Evolutionary conservation across 1,284 basidiomycete genomes (phyloP).

Genomic region (Cutaneotrichosporon daszewskae): DNA sequence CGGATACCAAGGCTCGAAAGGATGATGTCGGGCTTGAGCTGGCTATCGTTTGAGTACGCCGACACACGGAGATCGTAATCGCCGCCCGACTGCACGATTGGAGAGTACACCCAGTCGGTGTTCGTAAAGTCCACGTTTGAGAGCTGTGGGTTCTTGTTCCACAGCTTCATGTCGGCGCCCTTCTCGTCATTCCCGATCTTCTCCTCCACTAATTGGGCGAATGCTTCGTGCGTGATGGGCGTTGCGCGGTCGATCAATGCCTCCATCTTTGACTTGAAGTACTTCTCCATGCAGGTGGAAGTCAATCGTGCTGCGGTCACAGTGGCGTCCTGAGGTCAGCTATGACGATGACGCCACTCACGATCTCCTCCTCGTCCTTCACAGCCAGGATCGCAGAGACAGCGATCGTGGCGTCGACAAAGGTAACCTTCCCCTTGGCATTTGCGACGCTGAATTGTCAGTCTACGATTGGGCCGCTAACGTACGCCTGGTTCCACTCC

Average conservation of each 20-base stretch:
- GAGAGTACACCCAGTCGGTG: constrained; percentile 89
- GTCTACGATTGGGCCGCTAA: background rate
- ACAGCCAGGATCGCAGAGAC: constrained; percentile 73
- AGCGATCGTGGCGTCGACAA: constrained; percentile 69
- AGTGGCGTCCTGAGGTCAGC: constrained; percentile 61
- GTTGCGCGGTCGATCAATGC: constrained; percentile 85
- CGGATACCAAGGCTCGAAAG: constrained; percentile 82
- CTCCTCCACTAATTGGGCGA: constrained; percentile 63
- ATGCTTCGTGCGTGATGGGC: constrained; percentile 79
- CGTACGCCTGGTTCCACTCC: constrained; percentile 52
- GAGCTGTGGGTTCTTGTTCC: constrained; percentile 68
- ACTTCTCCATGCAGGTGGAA: constrained; percentile 75
- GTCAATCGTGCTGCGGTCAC: constrained; percentile 72
- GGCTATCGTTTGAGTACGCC: constrained; percentile 75
- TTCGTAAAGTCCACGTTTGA: constrained; percentile 75
- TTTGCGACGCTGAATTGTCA: constrained; percentile 19
- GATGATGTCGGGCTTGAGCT: constrained; percentile 86
- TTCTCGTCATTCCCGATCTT: constrained; percentile 82
- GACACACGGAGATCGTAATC: constrained; percentile 85
- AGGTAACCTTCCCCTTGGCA: constrained; percentile 53
- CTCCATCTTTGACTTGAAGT: constrained; percentile 83
- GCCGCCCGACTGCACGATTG: constrained; percentile 90
- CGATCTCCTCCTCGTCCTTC: constrained; percentile 88
- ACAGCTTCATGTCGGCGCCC: constrained; percentile 81
- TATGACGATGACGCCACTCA: constrained; percentile 46